phyloP scores from a whole-genome alignment of 2,329 filamentous ascomycete genomes.

The Lithohypha guttulata region DNA sequence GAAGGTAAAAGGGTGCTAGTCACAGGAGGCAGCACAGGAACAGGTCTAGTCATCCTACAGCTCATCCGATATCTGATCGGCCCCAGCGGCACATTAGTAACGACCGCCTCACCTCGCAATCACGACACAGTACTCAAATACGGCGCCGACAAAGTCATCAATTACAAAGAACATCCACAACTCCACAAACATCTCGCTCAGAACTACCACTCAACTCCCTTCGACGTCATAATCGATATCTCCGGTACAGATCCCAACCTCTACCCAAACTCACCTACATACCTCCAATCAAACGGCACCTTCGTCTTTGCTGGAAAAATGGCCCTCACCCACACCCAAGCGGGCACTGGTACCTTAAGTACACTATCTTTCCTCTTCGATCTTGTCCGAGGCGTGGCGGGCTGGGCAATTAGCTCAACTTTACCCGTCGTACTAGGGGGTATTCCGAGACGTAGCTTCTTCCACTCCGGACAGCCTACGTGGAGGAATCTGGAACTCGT shows the following conservation, averaged over 20 bases:
- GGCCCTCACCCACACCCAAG: constrained; percentile 3
- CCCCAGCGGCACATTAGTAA: constrained; percentile 6
- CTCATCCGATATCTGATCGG: constrained; percentile 9
- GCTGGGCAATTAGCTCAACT: neutral
- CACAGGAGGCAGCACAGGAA: constrained; percentile 7
- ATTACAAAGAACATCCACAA: constrained; percentile 8
- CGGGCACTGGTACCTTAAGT: neutral
- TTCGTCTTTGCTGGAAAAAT: constrained; percentile 11
- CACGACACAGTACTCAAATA: constrained; percentile 5
- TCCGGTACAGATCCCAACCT: constrained; percentile 5
- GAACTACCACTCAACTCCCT: constrained; percentile 6
- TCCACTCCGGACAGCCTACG: constrained; percentile 15
- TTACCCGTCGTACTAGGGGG: constrained; percentile 10
- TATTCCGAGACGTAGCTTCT: constrained; percentile 8
- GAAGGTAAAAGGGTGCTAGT: constrained; percentile 10
- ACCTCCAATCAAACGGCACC: constrained; percentile 9
- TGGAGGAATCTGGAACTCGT: constrained; percentile 27
- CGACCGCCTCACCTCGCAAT: constrained; percentile 9
- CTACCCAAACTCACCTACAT: constrained; percentile 8
- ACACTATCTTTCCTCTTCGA: constrained; percentile 2
- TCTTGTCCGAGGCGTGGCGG: neutral
- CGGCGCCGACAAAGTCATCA: constrained; percentile 13
- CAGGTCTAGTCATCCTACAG: constrained; percentile 8
- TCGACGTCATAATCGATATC: constrained; percentile 12
- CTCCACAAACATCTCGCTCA: constrained; percentile 9